Conservation (phyloP, 495 filamentous ascomycete genomes). For the Gamarada debralockiae region DNA sequence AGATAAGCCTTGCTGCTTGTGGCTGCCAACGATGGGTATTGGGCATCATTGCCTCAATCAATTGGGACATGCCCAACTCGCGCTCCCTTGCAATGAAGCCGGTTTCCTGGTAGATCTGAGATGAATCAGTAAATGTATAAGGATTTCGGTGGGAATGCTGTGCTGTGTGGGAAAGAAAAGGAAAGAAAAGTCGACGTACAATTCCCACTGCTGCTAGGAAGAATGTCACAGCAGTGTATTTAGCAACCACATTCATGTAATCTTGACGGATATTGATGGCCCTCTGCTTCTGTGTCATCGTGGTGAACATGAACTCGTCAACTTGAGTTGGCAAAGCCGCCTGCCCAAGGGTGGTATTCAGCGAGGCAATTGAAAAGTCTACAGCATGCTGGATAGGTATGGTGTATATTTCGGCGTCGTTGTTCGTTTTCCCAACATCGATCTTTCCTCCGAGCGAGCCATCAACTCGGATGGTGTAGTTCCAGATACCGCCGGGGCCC, state of each 20-base stretch:
- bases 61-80: conserved; percentile 72
- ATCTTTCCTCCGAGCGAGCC: conserved; percentile 55
- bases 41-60: conserved; percentile 81
- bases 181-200: no score
- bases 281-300: conserved; percentile 58
- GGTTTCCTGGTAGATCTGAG: conserved; percentile 64
- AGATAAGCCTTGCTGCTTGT: conserved; percentile 61
- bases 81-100: conserved; percentile 74
- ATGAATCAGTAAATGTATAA: conserved; percentile 63
- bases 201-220: conserved; percentile 65
- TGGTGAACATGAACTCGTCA: conserved; percentile 70
- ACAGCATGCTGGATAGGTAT: conserved; percentile 75
- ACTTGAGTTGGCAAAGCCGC: conserved; percentile 39
- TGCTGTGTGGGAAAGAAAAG: no score
- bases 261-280: conserved; percentile 54
- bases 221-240: conserved; percentile 64
- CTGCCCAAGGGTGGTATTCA: conserved; percentile 37
- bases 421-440: conserved; percentile 50
- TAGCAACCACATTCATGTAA: conserved; percentile 66
- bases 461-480: conserved; percentile 80
- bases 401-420: conserved; percentile 68
- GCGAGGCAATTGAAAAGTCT: conserved; percentile 62
- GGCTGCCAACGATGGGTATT: conserved; percentile 60
- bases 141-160: no score
- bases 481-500: conserved; percentile 64